Evolutionary conservation across 495 filamentous ascomycete species (phyloP), one percentile per base, ranked within the genome.

Genomic region (Xylona heveae): DNA sequence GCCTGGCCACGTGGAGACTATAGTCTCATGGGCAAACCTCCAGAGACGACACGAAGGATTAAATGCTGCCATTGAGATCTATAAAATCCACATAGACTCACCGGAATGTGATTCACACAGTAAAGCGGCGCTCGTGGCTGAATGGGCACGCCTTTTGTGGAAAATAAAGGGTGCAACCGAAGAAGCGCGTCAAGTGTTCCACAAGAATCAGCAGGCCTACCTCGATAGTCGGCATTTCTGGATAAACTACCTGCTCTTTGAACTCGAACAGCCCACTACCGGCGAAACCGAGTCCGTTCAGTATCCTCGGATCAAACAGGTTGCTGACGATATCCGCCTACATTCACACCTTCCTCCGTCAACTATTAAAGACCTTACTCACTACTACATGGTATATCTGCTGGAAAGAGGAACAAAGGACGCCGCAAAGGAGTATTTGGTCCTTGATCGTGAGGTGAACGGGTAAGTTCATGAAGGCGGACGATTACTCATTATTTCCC

Each of bases 121-220:
- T 18, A 92, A 90, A 49, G 85, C 80, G 10, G 76, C 75, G 2
- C 62, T 94, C 21, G 78, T 88, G 25, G 77, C 77, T 2, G 79
- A 90, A 47, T 93, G 82, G 80, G 90, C 90, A 10, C 66, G 64
- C 8, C 55, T 95, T 22, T 45, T 95, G 30, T 93, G 83, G 80
- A 91, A 82, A 52, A 70, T 82, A 47, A 82, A 88, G 56, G 85
- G 82, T 5, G 72, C 70, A 0, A 57, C 70, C 7, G 78, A 84
- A 20, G 84, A 88, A 44, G 85, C 88, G 17, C 75, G 90, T 6
- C 64, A 76, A 31, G 73, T 92, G 0, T 99, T 78, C 57, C 56
- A 75, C 38, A 74, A 71, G 44, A 81, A 91, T 43, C 64, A 79
- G 31, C 70, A 83, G 40, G 79, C 72, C 60, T 93, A 91, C 50